phyloP scores from a whole-genome alignment of 352 stramenopile species.

The Phytophthora aleatoria region DNA sequence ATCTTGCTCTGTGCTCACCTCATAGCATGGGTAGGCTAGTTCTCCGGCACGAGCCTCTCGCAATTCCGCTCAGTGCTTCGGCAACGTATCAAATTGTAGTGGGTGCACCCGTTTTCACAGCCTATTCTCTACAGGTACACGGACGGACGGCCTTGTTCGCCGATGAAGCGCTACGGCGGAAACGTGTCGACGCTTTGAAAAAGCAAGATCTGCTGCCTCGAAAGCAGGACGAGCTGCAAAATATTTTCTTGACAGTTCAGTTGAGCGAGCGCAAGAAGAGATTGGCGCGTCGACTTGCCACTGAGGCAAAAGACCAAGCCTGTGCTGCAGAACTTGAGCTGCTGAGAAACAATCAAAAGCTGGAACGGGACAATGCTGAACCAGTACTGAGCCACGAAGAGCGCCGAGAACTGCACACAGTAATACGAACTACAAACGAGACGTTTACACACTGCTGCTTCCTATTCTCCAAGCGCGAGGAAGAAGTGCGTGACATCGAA shows the following conservation, averaged over 20 bases:
- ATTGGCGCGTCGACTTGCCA: constrained; percentile 50
- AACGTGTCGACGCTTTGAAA: constrained; percentile 59
- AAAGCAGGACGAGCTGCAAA: constrained; percentile 63
- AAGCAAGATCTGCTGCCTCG: constrained; percentile 69
- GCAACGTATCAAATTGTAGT: constrained; percentile 80
- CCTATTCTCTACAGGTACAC: constrained; percentile 68
- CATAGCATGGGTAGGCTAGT: constrained; percentile 72
- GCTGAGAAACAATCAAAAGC: constrained; percentile 43
- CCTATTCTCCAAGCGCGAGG: constrained; percentile 68
- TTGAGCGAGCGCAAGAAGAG: constrained; percentile 74
- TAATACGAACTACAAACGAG: constrained; percentile 36
- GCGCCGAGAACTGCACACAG: constrained; percentile 42
- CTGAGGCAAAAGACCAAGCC: constrained; percentile 50
- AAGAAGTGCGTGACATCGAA: constrained; percentile 77
- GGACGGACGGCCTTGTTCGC: constrained; percentile 53
- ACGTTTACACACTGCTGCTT: constrained; percentile 75
- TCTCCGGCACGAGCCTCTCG: constrained; percentile 60
- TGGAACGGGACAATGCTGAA: constrained; percentile 54
- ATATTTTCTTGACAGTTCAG: constrained; percentile 73
- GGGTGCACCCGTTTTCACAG: constrained; percentile 67
- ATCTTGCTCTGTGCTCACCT: constrained; percentile 68
- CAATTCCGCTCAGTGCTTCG: constrained; percentile 50
- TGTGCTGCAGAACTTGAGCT: constrained; percentile 58
- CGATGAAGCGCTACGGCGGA: constrained; percentile 51
- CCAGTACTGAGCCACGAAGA: constrained; percentile 45